These are phyloP conservation scores for Neurospora intermedia DNA, from an alignment of 495 filamentous ascomycete genomes.

Conservation along the genomic window DNA sequence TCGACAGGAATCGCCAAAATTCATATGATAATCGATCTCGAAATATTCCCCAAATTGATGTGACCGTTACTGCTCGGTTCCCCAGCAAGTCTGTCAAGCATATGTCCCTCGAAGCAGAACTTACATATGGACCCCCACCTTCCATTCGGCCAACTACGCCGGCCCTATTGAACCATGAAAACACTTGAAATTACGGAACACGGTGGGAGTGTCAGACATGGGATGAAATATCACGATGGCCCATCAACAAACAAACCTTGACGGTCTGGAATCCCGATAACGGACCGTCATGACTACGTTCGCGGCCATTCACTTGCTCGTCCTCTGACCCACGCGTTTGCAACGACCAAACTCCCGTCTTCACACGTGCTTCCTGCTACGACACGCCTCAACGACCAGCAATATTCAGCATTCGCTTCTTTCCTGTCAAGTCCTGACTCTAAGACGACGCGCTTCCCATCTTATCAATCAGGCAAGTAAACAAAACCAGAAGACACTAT, in stretches of 20 bases:
- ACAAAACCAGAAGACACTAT: neutral
- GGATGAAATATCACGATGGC: neutral
- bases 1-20: neutral
- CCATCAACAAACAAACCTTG: neutral
- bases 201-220: neutral
- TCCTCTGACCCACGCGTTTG: neutral
- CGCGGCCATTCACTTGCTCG: neutral
- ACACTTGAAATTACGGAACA: neutral
- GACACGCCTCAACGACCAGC: neutral
- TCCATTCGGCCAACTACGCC: neutral
- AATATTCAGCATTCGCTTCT: neutral
- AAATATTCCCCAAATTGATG: neutral
- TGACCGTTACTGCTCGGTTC: neutral
- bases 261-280: neutral
- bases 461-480: neutral
- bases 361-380: neutral
- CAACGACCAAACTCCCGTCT: neutral
- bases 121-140: neutral
- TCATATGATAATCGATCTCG: neutral
- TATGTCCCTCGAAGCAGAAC: neutral
- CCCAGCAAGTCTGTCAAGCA: neutral
- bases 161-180: neutral
- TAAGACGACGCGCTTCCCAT: neutral
- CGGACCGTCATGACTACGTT: neutral
- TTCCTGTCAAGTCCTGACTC: neutral